Conservation (phyloP, 2,329 filamentous ascomycete species). For the Pseudogymnoascus sp. region DNA sequence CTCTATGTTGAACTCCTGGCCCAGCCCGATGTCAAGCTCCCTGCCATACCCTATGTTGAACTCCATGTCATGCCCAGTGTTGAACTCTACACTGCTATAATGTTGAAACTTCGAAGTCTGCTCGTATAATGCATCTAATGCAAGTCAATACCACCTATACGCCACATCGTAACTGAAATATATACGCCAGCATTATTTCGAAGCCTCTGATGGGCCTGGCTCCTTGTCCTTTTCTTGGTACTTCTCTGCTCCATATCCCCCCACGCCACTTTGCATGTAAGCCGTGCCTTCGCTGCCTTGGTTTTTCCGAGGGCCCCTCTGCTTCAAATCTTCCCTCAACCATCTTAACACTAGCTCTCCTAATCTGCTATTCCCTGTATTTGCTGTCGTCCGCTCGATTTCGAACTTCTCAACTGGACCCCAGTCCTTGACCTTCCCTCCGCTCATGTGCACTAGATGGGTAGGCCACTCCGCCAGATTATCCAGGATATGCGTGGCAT, state of each 20-base stretch:
- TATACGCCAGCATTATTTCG: background rate
- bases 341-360: slow-evolving; percentile 83
- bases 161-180: slow-evolving; percentile 12
- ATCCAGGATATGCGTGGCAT: slow-evolving; percentile 94
- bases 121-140: slow-evolving; percentile 5
- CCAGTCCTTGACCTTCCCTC: slow-evolving; percentile 82
- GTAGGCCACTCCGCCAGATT: slow-evolving; percentile 93
- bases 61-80: slow-evolving; percentile 8
- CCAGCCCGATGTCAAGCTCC: background rate
- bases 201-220: background rate
- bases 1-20: slow-evolving; percentile 4
- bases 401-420: slow-evolving; percentile 64
- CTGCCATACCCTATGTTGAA: slow-evolving; percentile 5
- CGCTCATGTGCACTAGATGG: slow-evolving; percentile 90
- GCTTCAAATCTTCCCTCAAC: slow-evolving; percentile 71
- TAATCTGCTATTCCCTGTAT: slow-evolving; percentile 68
- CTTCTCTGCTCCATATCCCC: slow-evolving; percentile 56
- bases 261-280: slow-evolving; percentile 48
- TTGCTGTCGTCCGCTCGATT: slow-evolving; percentile 28
- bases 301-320: slow-evolving; percentile 60
- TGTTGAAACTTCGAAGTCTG: slow-evolving; percentile 9
- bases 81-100: slow-evolving; percentile 2
- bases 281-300: slow-evolving; percentile 36
- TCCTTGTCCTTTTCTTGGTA: slow-evolving; percentile 12
- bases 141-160: slow-evolving; percentile 4